Evolutionary conservation across 805 yeast genomes (phyloP).

Genomic region (Diddensiella santjacobensis): DNA sequence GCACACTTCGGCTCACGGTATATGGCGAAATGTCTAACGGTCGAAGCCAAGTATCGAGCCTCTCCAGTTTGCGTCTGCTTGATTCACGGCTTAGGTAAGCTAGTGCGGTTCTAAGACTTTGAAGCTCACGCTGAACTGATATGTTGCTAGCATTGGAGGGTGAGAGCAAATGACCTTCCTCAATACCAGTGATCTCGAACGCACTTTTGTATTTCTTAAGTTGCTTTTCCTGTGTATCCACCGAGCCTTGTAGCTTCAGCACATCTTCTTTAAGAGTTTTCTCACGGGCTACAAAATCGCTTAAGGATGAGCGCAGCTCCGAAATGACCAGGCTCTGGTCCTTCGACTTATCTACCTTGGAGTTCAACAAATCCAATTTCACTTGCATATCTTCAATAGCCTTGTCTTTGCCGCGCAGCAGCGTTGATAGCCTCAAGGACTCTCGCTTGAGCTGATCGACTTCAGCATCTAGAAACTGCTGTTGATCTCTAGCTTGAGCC

Average conservation of each 20-base stretch:
- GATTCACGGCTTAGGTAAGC: constrained; percentile 7
- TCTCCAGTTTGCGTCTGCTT: not conserved
- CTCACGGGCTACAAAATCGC: constrained; percentile 8
- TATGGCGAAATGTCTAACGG: not conserved
- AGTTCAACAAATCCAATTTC: constrained; percentile 21
- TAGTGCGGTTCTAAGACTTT: constrained; percentile 12
- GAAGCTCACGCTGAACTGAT: constrained; percentile 14
- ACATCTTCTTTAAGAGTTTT: constrained; percentile 15
- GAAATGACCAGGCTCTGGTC: constrained; percentile 22
- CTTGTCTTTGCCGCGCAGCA: constrained; percentile 21
- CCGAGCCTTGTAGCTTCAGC: constrained; percentile 7
- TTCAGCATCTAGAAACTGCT: constrained; percentile 15
- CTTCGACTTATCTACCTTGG: constrained; percentile 22
- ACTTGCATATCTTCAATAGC: constrained; percentile 28
- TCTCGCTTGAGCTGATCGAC: constrained; percentile 22
- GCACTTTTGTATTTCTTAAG: constrained; percentile 15
- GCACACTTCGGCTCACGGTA: not conserved
- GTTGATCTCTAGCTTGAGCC: constrained; percentile 10
- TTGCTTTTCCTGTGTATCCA: constrained; percentile 15
- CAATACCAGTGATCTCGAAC: constrained; percentile 10
- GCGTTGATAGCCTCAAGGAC: constrained; percentile 18
- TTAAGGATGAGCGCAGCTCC: constrained; percentile 15
- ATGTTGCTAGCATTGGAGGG: constrained; percentile 7
- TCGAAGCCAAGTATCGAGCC: not conserved
- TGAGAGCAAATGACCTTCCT: constrained; percentile 9